phyloP scores from a whole-genome alignment of 495 filamentous ascomycete genomes.

The Annulohypoxylon moriforme region DNA sequence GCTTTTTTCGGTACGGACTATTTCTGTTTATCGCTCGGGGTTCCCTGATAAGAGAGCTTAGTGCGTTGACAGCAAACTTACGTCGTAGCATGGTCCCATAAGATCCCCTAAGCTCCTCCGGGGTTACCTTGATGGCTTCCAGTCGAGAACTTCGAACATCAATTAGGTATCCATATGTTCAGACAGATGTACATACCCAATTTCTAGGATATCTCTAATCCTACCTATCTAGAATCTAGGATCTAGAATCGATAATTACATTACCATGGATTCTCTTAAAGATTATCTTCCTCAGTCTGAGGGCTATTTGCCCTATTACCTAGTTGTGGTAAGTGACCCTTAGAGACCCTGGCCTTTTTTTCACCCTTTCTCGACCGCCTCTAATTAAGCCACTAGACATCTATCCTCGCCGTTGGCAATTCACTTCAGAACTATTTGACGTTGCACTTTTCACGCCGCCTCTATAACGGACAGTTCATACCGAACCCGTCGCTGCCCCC shows the following conservation, averaged over 20 bases:
- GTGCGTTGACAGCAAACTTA: too few species aligned
- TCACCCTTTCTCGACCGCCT: not conserved
- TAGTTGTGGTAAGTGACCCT: slow-evolving; percentile 55
- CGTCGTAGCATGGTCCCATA: not conserved
- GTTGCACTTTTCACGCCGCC: slow-evolving; percentile 74
- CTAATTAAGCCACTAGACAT: slow-evolving; percentile 64
- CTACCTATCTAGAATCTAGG: too few species aligned
- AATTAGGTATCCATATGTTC: not conserved
- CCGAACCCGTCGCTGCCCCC: slow-evolving; percentile 53
- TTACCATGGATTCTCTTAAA: slow-evolving; percentile 53
- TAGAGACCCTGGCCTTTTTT: not conserved
- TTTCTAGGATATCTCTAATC: too few species aligned
- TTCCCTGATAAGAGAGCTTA: not conserved
- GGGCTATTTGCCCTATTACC: slow-evolving; percentile 61
- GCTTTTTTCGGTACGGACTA: not conserved
- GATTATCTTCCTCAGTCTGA: slow-evolving; percentile 54
- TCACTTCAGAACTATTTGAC: slow-evolving; percentile 82
- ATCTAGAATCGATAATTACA: not conserved
- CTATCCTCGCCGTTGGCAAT: slow-evolving; percentile 81
- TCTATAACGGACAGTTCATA: slow-evolving; percentile 73
- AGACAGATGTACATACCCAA: not conserved
- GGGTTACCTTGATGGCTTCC: slow-evolving; percentile 9
- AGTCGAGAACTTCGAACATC: too few species aligned
- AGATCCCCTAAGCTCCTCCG: not conserved
- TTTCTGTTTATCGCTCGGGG: not conserved